Conservation (phyloP, 495 filamentous ascomycete species). For the Trypethelium eluteriae region DNA sequence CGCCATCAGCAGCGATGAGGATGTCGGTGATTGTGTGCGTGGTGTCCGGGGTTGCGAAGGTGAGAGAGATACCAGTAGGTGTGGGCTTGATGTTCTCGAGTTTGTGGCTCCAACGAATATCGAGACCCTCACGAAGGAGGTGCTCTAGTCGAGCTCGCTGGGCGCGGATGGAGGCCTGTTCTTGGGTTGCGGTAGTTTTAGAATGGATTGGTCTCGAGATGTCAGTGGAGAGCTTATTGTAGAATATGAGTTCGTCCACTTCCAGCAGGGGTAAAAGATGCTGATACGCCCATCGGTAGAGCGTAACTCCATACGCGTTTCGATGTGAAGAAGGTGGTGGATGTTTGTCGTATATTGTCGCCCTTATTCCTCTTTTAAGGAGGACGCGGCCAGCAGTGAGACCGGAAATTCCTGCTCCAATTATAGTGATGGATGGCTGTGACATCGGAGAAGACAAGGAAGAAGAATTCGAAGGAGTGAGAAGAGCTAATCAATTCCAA, state of each 20-base stretch:
- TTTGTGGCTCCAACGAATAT: slow-evolving; percentile 30
- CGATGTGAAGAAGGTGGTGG: slow-evolving; percentile 13
- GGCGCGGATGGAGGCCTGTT: slow-evolving; percentile 26
- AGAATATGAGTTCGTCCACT: slow-evolving; percentile 30
- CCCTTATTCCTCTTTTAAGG: slow-evolving; percentile 29
- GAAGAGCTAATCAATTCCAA: neutral
- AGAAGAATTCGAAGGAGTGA: neutral
- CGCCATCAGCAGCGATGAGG: slow-evolving; percentile 36
- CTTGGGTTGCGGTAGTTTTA: too few relatives aligned
- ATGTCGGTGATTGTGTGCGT: slow-evolving; percentile 20
- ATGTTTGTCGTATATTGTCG: slow-evolving; percentile 30
- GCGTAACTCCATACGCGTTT: slow-evolving; percentile 35
- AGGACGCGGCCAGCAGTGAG: slow-evolving; percentile 33
- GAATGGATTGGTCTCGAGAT: slow-evolving; percentile 1
- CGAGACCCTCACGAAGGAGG: slow-evolving; percentile 32
- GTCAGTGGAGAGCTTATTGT: slow-evolving; percentile 28
- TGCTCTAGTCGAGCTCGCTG: slow-evolving; percentile 31
- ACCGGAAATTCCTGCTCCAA: slow-evolving; percentile 36
- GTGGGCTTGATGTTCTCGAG: slow-evolving; percentile 20
- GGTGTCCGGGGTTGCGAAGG: slow-evolving; percentile 19
- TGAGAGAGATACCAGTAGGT: neutral
- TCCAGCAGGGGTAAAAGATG: slow-evolving; percentile 33
- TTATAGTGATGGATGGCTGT: slow-evolving; percentile 22
- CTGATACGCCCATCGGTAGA: slow-evolving; percentile 32
- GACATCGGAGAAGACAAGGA: neutral